phyloP scores from a whole-genome alignment of 2,329 filamentous ascomycete genomes.

The Alternaria conjuncta region DNA sequence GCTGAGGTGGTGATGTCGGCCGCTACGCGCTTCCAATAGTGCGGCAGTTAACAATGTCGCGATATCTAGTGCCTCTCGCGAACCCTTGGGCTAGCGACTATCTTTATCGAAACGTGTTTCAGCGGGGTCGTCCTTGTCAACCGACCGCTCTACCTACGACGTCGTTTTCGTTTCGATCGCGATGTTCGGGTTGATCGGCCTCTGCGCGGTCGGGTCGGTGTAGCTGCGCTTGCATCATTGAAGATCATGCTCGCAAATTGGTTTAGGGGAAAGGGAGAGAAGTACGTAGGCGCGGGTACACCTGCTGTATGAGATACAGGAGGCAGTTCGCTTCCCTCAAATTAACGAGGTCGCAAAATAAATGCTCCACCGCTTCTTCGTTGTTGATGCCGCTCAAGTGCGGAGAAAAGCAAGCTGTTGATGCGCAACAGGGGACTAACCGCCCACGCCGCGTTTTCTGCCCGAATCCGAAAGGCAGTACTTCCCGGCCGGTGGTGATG shows the following conservation, averaged over 20 bases:
- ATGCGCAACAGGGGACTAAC: background rate
- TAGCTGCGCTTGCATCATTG: background rate
- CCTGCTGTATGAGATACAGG: background rate
- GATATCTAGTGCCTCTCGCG: background rate
- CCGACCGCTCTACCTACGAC: background rate
- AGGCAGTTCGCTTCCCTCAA: background rate
- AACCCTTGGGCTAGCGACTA: background rate
- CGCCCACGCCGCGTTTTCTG: background rate
- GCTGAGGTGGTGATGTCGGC: background rate
- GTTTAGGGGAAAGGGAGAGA: background rate
- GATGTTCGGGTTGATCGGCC: conserved; percentile 2
- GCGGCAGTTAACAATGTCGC: background rate
- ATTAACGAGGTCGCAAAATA: background rate
- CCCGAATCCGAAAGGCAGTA: background rate
- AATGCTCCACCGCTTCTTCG: background rate
- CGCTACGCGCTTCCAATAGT: background rate
- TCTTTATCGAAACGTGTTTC: conserved; percentile 14
- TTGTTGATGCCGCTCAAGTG: background rate
- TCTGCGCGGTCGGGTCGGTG: conserved; percentile 7
- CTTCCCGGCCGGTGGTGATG: background rate
- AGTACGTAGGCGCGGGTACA: background rate
- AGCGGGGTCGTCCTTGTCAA: background rate
- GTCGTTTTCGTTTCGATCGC: background rate
- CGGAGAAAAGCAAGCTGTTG: background rate
- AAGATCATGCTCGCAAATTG: background rate